Evolutionary conservation across 306 rosid genomes (phyloP).

Genomic region (Citrullus amarus): DNA sequence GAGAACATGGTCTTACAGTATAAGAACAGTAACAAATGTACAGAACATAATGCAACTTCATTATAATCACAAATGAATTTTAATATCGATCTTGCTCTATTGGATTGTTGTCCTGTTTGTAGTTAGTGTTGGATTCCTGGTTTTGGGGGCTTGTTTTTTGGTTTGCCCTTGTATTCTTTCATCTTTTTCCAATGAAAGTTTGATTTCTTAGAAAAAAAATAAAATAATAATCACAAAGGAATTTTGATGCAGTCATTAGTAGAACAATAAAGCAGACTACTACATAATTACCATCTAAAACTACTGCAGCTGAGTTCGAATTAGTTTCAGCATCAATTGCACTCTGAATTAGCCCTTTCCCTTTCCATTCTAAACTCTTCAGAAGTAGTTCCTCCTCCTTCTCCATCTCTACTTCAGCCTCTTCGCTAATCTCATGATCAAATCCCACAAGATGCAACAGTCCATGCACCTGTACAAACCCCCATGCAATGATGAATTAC

Average conservation of each 20-base stretch:
- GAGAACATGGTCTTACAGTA: conserved; percentile 18
- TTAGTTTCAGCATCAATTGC: conserved; percentile 36
- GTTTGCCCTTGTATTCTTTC: no score
- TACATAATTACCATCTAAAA: conserved; percentile 33
- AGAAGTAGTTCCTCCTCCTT: conserved; percentile 70
- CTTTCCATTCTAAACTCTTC: conserved; percentile 71
- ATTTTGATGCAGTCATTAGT: background rate
- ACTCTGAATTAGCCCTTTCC: conserved; percentile 80
- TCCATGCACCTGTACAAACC: conserved; percentile 60
- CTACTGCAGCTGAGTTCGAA: conserved; percentile 23
- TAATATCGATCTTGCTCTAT: no score
- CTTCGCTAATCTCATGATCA: conserved; percentile 81
- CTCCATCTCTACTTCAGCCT: conserved; percentile 88
- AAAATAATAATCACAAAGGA: background rate
- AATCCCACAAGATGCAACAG: conserved; percentile 85
- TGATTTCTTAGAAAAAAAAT: no score
- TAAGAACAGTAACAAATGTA: conserved; percentile 6
- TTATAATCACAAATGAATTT: background rate
- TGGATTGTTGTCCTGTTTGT: no score
- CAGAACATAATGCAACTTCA: background rate
- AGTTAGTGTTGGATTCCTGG: no score
- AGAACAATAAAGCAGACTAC: background rate
- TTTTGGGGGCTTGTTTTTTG: no score
- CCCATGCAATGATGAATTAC: conserved; percentile 9
- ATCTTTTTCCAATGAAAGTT: no score